A percentile compares a stretch with the other conserved stretches of the same genome.
Conservation (phyloP, 768 basidiomycete species). For the Auricularia heimuer region DNA sequence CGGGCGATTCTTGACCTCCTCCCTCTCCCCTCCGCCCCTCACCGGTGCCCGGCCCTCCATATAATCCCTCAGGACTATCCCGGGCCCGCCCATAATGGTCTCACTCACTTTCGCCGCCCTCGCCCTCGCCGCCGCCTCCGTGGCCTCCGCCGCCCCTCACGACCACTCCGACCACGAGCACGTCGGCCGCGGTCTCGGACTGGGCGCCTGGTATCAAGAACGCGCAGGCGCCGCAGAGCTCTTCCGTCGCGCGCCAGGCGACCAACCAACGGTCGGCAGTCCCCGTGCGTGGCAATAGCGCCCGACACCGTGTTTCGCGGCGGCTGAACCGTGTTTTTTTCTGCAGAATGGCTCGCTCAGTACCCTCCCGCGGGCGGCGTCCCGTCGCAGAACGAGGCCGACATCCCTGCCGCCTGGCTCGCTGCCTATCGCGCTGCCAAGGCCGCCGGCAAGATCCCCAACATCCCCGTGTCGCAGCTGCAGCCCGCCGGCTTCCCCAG, state of each 20-base stretch:
- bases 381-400: neutral
- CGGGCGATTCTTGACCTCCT: no score
- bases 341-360: conserved; percentile 50
- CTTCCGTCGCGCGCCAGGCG: conserved; percentile 42
- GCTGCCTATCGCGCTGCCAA: conserved; percentile 12
- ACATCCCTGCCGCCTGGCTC: conserved; percentile 4
- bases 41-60: no score
- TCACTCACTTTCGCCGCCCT: neutral
- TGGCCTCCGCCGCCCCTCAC: conserved; percentile 7
- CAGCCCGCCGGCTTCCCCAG: conserved; percentile 21
- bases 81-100: neutral
- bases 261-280: conserved; percentile 42
- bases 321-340: neutral
- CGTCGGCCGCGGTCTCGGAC: conserved; percentile 14
- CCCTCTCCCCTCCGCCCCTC: no score
- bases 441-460: conserved; percentile 61
- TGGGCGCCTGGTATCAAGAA: conserved; percentile 49
- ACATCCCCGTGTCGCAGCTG: conserved; percentile 43
- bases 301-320: neutral
- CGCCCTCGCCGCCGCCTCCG: conserved; percentile 1
- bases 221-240: conserved; percentile 55
- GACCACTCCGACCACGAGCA: conserved; percentile 16
- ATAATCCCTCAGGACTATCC: neutral
- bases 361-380: conserved; percentile 35
- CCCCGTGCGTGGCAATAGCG: conserved; percentile 32